Evolutionary conservation across 2,329 filamentous ascomycete genomes (phyloP).

Genomic region (Colletotrichum lindemuthianum): DNA sequence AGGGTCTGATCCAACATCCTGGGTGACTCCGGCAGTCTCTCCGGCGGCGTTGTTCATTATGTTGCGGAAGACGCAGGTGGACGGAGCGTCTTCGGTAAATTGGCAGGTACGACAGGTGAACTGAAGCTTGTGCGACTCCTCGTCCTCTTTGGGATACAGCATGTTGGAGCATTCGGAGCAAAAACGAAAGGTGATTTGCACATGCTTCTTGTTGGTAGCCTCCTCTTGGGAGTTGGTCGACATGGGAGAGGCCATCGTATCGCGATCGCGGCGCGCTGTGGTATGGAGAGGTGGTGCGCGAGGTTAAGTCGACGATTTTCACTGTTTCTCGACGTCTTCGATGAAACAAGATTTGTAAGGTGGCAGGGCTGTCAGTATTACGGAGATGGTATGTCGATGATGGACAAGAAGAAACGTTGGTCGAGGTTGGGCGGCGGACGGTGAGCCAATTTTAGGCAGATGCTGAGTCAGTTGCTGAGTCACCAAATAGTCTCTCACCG

Average conservation of each 20-base stretch:
- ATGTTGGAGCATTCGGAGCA: conserved; percentile 99
- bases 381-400: too few species aligned
- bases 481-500: too few species aligned
- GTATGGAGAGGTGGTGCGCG: background rate
- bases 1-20: conserved; percentile 96
- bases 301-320: background rate
- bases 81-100: conserved; percentile 86
- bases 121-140: conserved; percentile 82
- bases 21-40: conserved; percentile 96
- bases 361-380: too few species aligned
- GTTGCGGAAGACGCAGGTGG: conserved; percentile 95
- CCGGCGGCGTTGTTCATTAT: conserved; percentile 90
- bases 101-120: conserved; percentile 97
- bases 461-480: too few species aligned
- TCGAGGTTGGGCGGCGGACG: too few species aligned
- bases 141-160: conserved; percentile 96
- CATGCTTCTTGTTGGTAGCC: conserved; percentile 61
- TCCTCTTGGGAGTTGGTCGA: conserved; percentile 57
- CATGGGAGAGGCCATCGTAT: conserved; percentile 66
- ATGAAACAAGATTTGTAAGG: too few species aligned
- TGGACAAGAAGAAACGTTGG: too few species aligned
- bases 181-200: conserved; percentile 96
- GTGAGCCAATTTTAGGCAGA: too few species aligned
- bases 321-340: too few species aligned
- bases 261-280: background rate